These are phyloP conservation scores for Boletellus emodensis DNA, from an alignment of 768 basidiomycete genomes.

Conservation along the genomic window DNA sequence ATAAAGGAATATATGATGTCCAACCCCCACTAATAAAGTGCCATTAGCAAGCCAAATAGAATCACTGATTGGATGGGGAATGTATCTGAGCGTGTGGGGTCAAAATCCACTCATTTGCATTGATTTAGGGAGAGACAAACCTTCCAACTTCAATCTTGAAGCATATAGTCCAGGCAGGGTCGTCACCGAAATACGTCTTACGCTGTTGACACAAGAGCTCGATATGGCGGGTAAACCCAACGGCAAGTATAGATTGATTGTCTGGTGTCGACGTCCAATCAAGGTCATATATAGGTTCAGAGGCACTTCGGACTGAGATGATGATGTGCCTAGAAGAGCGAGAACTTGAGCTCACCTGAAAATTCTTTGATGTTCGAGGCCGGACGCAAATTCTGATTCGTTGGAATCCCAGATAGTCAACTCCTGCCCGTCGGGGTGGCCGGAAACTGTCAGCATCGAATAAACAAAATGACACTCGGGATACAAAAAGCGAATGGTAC, in stretches of 20 bases:
- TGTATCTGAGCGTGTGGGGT: constrained; percentile 45
- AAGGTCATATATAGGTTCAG: constrained; percentile 71
- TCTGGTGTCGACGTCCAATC: constrained; percentile 94
- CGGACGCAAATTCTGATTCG: constrained; percentile 89
- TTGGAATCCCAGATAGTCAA: constrained; percentile 96
- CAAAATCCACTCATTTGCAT: background rate
- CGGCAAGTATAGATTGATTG: constrained; percentile 84
- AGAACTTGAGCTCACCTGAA: constrained; percentile 45
- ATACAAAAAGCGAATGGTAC: constrained; percentile 41
- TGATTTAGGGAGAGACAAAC: constrained; percentile 40
- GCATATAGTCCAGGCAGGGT: constrained; percentile 74
- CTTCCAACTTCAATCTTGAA: constrained; percentile 63
- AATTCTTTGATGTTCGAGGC: constrained; percentile 68
- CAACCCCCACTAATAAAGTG: constrained; percentile 74
- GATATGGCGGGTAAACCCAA: constrained; percentile 76
- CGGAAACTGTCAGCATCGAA: constrained; percentile 48
- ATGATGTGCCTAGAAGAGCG: background rate
- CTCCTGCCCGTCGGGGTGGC: constrained; percentile 60
- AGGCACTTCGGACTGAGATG: constrained; percentile 17
- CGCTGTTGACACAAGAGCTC: constrained; percentile 91
- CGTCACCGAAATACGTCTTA: constrained; percentile 85
- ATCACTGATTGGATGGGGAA: constrained; percentile 76
- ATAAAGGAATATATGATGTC: constrained; percentile 80
- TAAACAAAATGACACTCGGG: background rate
- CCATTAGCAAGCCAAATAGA: constrained; percentile 90